Evolutionary conservation across 2,329 filamentous ascomycete genomes (phyloP).

Genomic region (Lizonia empirigonia): DNA sequence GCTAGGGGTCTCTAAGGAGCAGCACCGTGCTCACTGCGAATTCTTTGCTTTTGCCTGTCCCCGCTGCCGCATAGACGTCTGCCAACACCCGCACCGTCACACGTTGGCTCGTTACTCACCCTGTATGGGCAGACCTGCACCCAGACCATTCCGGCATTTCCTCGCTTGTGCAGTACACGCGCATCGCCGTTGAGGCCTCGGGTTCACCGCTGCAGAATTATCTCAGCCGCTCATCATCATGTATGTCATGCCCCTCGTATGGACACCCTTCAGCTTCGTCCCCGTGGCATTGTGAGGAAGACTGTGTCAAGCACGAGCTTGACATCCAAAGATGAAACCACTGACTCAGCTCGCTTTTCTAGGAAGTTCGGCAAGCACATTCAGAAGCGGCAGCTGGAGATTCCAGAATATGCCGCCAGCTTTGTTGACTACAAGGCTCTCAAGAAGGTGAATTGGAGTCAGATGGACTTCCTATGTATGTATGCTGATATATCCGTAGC

Average conservation of each 20-base stretch:
- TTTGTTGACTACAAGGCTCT: conserved; percentile 99
- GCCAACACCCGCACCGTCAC: conserved; percentile 34
- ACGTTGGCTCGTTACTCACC: conserved; percentile 22
- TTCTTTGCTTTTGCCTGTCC: conserved; percentile 34
- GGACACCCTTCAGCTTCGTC: conserved; percentile 40
- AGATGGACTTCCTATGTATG: neutral
- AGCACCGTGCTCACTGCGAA: conserved; percentile 26
- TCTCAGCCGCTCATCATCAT: conserved; percentile 40
- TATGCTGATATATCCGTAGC: conserved; percentile 59
- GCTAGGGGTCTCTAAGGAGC: conserved; percentile 25
- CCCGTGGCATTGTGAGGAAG: conserved; percentile 39
- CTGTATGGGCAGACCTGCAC: conserved; percentile 44
- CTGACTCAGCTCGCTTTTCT: conserved; percentile 47
- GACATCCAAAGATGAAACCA: conserved; percentile 45
- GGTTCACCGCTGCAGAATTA: conserved; percentile 15
- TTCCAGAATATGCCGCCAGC: conserved; percentile 98
- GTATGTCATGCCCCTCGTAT: conserved; percentile 46
- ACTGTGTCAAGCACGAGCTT: conserved; percentile 44
- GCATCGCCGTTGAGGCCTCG: conserved; percentile 26
- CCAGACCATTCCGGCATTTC: conserved; percentile 28
- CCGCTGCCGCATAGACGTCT: conserved; percentile 36
- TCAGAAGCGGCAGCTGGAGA: conserved; percentile 97
- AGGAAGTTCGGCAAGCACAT: conserved; percentile 99
- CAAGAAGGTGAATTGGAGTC: conserved; percentile 77
- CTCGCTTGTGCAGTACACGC: conserved; percentile 40